Evolutionary conservation across 2,329 filamentous ascomycete genomes (phyloP).

Genomic region (Clonostachys solani): DNA sequence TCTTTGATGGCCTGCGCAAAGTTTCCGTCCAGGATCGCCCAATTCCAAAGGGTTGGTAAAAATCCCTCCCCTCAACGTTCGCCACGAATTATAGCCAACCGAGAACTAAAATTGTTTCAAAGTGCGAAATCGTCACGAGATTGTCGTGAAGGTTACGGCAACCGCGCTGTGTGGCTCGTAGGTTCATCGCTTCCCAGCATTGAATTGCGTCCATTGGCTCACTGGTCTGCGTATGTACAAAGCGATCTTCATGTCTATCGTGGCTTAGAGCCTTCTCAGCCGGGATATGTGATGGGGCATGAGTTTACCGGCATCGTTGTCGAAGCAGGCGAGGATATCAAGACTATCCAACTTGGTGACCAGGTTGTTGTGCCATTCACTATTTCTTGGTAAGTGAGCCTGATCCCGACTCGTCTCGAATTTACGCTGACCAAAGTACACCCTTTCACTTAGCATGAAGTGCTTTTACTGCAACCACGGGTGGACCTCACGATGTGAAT

Average conservation of each 20-base stretch:
- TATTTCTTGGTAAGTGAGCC: slow-evolving; percentile 29
- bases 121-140: slow-evolving; percentile 67
- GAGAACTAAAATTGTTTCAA: neutral
- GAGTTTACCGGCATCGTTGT: slow-evolving; percentile 80
- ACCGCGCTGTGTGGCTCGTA: slow-evolving; percentile 87
- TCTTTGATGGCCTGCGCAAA: slow-evolving; percentile 76
- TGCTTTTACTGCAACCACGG: slow-evolving; percentile 85
- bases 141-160: slow-evolving; percentile 78
- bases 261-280: slow-evolving; percentile 67
- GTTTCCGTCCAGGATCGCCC: slow-evolving; percentile 76
- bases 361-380: neutral
- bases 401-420: neutral
- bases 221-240: neutral
- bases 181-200: slow-evolving; percentile 17
- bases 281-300: slow-evolving; percentile 70
- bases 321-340: slow-evolving; percentile 63
- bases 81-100: slow-evolving; percentile 11
- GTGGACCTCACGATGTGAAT: slow-evolving; percentile 73
- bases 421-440: too few relatives aligned
- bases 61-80: slow-evolving; percentile 84
- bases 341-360: slow-evolving; percentile 14
- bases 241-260: slow-evolving; percentile 86
- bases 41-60: slow-evolving; percentile 66
- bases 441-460: slow-evolving; percentile 25
- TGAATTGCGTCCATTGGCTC: neutral